These are phyloP conservation scores for Cucumis cinereus DNA, from an alignment of 306 rosid genomes.

Conservation along the genomic window DNA sequence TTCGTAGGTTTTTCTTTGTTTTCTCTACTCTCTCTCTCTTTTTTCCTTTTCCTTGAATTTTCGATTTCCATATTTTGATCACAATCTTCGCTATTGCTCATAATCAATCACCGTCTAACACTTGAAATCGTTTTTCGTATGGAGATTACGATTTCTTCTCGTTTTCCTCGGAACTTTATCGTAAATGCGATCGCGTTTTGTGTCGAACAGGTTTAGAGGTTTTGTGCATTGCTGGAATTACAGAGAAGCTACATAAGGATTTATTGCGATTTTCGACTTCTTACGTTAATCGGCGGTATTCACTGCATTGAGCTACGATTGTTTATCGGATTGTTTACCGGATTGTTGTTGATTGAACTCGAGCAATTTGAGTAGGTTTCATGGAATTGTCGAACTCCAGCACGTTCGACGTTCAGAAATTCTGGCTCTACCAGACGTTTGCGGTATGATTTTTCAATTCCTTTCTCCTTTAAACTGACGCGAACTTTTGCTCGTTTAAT, in stretches of 20 bases:
- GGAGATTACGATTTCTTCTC: neutral
- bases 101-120: neutral
- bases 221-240: neutral
- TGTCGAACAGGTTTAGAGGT: constrained; percentile 5
- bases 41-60: constrained; percentile 13
- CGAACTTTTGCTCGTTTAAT: too few relatives aligned
- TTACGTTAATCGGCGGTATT: neutral
- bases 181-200: neutral
- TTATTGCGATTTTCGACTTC: neutral
- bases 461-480: too few relatives aligned
- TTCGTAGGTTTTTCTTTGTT: constrained; percentile 21
- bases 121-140: neutral
- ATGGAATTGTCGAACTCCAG: neutral
- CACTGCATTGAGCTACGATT: too few relatives aligned
- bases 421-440: constrained; percentile 87
- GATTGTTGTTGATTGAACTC: too few relatives aligned
- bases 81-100: neutral
- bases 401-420: constrained; percentile 59
- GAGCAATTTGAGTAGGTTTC: too few relatives aligned
- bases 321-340: too few relatives aligned
- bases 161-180: neutral
- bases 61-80: neutral
- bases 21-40: constrained; percentile 3
- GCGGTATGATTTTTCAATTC: constrained; percentile 34
- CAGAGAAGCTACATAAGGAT: neutral